A percentile compares a stretch with the other conserved stretches of the same genome.
Conservation (phyloP, 2,329 filamentous ascomycete species). For the Trichoderma simmonsii region DNA sequence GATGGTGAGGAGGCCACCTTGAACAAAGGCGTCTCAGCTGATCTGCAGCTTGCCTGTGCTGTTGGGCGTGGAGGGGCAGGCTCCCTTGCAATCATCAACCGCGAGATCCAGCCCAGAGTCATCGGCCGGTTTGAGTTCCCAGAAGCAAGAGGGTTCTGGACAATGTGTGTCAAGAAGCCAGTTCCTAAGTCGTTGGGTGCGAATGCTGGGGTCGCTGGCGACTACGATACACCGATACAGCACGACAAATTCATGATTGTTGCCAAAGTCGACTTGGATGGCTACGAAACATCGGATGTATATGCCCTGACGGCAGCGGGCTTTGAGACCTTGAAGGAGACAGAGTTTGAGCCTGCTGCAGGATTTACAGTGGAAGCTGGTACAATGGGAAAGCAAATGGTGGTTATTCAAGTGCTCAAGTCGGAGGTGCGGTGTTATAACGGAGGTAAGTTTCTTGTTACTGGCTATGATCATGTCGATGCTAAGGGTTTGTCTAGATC, state of each 20-base stretch:
- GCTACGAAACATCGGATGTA: constrained; percentile 73
- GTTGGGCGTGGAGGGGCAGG: constrained; percentile 65
- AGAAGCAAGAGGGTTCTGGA: constrained; percentile 76
- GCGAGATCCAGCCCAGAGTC: constrained; percentile 70
- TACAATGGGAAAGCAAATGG: constrained; percentile 73
- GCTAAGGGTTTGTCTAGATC: constrained; percentile 49
- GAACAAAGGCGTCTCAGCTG: constrained; percentile 47
- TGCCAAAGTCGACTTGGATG: constrained; percentile 65
- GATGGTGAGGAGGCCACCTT: constrained; percentile 45
- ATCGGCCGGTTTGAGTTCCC: constrained; percentile 69
- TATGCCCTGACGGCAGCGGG: constrained; percentile 71
- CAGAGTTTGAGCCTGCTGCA: constrained; percentile 88
- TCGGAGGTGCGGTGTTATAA: constrained; percentile 90
- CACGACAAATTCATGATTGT: constrained; percentile 82
- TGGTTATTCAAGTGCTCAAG: constrained; percentile 83
- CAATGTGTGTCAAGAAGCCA: constrained; percentile 67
- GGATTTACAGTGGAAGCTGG: constrained; percentile 84
- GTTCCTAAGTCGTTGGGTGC: constrained; percentile 57
- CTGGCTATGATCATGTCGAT: neutral
- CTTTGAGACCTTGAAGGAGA: constrained; percentile 72
- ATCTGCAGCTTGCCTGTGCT: constrained; percentile 58
- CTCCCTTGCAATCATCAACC: constrained; percentile 72
- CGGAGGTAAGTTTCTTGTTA: constrained; percentile 58
- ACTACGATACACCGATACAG: constrained; percentile 58
- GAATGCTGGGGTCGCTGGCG: constrained; percentile 48